phyloP scores from a whole-genome alignment of 768 basidiomycete genomes.

The Tephrocybe rancida region DNA sequence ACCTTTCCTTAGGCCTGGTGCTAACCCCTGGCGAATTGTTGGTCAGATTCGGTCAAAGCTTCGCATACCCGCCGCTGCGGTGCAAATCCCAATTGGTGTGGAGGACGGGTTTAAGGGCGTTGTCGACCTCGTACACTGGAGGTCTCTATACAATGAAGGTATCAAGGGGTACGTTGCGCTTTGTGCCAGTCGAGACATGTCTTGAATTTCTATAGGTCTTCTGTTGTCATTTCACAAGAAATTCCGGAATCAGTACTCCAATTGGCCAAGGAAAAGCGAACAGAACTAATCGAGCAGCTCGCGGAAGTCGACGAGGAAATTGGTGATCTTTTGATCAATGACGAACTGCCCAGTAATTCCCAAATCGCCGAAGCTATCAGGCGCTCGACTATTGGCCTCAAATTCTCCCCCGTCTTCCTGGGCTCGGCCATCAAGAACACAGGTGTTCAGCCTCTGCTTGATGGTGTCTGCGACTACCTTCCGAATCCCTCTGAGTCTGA shows the following conservation, averaged over 20 bases:
- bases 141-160: constrained; percentile 92
- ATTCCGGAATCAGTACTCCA: constrained; percentile 79
- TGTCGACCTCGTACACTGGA: constrained; percentile 93
- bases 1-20: constrained; percentile 69
- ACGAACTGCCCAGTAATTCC: constrained; percentile 68
- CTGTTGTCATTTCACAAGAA: constrained; percentile 81
- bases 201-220: constrained; percentile 47
- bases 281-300: constrained; percentile 91
- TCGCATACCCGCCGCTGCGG: constrained; percentile 89
- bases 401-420: constrained; percentile 95
- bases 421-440: constrained; percentile 99
- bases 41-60: constrained; percentile 91
- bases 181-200: neutral
- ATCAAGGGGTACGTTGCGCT: constrained; percentile 77
- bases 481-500: constrained; percentile 83
- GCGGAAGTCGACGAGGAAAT: constrained; percentile 96
- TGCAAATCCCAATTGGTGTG: constrained; percentile 92
- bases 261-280: constrained; percentile 81
- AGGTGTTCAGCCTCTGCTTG: constrained; percentile 89
- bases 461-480: constrained; percentile 95
- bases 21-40: constrained; percentile 96
- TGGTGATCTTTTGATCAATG: constrained; percentile 89
- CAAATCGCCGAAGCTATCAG: constrained; percentile 87
- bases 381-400: constrained; percentile 83
- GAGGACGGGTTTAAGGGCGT: constrained; percentile 90